Percentiles rank a stretch among this genome's conserved stretches.
These are phyloP conservation scores for Pleoardoris graminearum DNA, from an alignment of 2,329 filamentous ascomycete species.

Conservation along the genomic window DNA sequence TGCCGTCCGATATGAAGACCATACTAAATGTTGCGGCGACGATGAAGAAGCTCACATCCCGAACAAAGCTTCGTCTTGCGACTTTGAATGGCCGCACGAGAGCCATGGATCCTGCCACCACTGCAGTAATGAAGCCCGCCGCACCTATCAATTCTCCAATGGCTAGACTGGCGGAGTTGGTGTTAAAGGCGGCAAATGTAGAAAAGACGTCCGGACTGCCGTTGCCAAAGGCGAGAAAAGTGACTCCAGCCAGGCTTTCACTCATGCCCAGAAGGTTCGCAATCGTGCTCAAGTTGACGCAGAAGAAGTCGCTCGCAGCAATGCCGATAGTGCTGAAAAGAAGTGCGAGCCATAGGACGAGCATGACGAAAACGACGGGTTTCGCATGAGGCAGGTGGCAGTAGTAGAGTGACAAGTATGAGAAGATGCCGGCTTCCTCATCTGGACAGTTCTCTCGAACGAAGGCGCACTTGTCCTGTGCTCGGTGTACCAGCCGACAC, in stretches of 20 bases:
- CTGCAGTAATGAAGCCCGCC: conserved; percentile 92
- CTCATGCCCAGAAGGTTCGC: conserved; percentile 87
- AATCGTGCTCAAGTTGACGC: conserved; percentile 93
- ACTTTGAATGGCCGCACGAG: conserved; percentile 94
- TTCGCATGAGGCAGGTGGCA: conserved; percentile 71
- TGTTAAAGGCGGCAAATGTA: conserved; percentile 96
- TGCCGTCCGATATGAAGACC: conserved; percentile 82
- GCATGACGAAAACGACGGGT: conserved; percentile 75
- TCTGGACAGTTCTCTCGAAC: conserved; percentile 80
- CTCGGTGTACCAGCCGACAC: conserved; percentile 79
- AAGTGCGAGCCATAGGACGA: conserved; percentile 81
- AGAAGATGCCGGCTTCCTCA: conserved; percentile 85
- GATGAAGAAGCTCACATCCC: conserved; percentile 92
- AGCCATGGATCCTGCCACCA: conserved; percentile 96
- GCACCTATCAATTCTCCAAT: conserved; percentile 94
- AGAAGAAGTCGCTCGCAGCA: conserved; percentile 97
- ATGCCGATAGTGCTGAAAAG: conserved; percentile 98
- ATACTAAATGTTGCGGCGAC: conserved; percentile 84
- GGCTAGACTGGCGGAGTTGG: conserved; percentile 94
- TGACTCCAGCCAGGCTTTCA: conserved; percentile 94
- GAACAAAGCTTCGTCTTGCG: conserved; percentile 82
- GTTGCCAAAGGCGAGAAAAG: conserved; percentile 95
- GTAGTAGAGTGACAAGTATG: conserved; percentile 90
- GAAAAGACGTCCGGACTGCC: conserved; percentile 98
- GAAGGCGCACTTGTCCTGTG: conserved; percentile 81